A percentile compares a stretch with the other conserved stretches of the same genome.
These are phyloP conservation scores for Ceratocystis smalleyi DNA, from an alignment of 2,329 filamentous ascomycete genomes.

Conservation along the genomic window DNA sequence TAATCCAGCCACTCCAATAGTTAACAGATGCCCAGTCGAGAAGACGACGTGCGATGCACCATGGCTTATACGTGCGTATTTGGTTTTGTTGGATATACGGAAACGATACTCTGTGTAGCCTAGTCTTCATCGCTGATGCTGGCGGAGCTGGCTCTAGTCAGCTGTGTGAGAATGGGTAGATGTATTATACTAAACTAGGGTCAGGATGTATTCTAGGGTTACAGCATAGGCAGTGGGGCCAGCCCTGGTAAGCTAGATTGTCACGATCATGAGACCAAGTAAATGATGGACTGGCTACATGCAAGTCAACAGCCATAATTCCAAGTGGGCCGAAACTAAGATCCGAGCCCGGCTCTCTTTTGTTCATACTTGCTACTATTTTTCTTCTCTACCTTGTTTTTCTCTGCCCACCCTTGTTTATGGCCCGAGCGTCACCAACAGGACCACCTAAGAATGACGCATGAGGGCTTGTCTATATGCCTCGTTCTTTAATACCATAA, in stretches of 20 bases:
- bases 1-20: neutral
- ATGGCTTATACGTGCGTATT: too few relatives aligned
- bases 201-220: neutral
- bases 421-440: constrained; percentile 1
- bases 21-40: neutral
- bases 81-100: too few relatives aligned
- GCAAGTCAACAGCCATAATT: neutral
- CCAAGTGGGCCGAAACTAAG: neutral
- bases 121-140: neutral
- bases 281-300: neutral
- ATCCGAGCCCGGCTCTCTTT: neutral
- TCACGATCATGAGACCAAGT: neutral
- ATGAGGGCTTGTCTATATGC: constrained; percentile 1
- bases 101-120: neutral
- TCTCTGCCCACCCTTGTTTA: neutral
- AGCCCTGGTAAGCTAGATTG: neutral
- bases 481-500: neutral
- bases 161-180: neutral
- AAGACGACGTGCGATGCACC: too few relatives aligned
- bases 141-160: neutral
- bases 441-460: neutral
- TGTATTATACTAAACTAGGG: too few relatives aligned
- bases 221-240: neutral
- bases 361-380: too few relatives aligned
- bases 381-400: neutral